A percentile compares a stretch with the other conserved stretches of the same genome.
Conservation (phyloP, 352 stramenopile genomes). For the Bremia lactucae region DNA sequence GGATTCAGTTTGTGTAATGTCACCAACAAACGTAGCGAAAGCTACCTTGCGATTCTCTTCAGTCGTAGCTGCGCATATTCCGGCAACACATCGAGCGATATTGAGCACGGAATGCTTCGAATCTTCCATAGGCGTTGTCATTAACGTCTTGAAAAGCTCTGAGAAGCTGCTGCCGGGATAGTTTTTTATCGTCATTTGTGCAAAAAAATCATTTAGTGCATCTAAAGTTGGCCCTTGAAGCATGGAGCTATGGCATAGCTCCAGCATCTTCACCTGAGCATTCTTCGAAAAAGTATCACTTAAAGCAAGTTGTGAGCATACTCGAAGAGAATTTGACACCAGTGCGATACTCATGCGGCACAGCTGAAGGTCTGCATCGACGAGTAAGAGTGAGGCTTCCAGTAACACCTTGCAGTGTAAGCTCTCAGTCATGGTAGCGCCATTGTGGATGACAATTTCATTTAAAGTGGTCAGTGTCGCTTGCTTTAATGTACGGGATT, state of each 20-base stretch:
- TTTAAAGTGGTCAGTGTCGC: constrained; percentile 87
- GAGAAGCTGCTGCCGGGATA: constrained; percentile 59
- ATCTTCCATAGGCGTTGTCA: constrained; percentile 37
- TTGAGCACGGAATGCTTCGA: constrained; percentile 91
- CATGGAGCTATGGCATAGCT: constrained; percentile 86
- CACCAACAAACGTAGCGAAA: constrained; percentile 62
- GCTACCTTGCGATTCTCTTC: constrained; percentile 50
- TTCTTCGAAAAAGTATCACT: constrained; percentile 54
- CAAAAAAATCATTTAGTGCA: constrained; percentile 47
- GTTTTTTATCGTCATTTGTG: constrained; percentile 54
- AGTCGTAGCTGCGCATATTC: constrained; percentile 55
- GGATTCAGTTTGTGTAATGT: constrained; percentile 40
- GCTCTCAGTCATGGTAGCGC: constrained; percentile 45
- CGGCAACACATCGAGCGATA: constrained; percentile 88
- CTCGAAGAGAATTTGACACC: constrained; percentile 59
- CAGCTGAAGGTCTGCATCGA: constrained; percentile 94
- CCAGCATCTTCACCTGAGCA: constrained; percentile 70
- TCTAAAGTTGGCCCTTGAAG: constrained; percentile 79
- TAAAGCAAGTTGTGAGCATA: constrained; percentile 45
- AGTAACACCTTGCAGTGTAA: constrained; percentile 85
- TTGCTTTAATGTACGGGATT: constrained; percentile 93
- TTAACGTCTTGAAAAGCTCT: constrained; percentile 81
- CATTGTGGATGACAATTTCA: constrained; percentile 79
- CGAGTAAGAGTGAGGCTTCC: constrained; percentile 86
- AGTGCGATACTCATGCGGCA: constrained; percentile 90